Evolutionary conservation across 2,329 filamentous ascomycete genomes (phyloP).

Genomic region (Curvularia verruculosa): DNA sequence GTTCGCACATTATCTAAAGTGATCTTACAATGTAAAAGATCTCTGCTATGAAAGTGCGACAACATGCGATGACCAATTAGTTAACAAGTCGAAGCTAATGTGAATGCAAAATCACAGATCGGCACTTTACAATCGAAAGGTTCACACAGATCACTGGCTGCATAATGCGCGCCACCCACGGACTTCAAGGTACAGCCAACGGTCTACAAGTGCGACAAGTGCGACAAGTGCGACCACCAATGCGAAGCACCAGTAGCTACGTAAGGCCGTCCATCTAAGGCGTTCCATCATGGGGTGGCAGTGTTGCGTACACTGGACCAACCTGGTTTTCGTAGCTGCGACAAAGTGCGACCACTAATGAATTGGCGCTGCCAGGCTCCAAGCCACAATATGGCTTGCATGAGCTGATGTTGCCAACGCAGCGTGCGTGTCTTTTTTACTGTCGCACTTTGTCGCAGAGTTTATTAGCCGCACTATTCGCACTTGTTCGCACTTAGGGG

Average conservation of each 20-base stretch:
- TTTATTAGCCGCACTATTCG: not conserved
- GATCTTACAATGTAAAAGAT: too few species aligned
- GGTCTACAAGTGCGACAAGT: not conserved
- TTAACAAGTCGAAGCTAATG: not conserved
- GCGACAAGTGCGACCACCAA: not conserved
- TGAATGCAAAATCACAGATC: too few species aligned
- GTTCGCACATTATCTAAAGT: not conserved
- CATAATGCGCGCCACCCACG: too few species aligned
- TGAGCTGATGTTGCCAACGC: not conserved
- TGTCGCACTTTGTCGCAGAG: conserved; percentile 5
- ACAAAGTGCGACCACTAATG: conserved; percentile 8
- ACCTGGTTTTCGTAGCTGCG: not conserved
- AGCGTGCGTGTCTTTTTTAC: not conserved
- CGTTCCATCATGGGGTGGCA: too few species aligned
- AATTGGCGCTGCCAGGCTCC: too few species aligned
- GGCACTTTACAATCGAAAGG: too few species aligned
- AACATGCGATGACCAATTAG: not conserved
- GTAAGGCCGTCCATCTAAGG: too few species aligned
- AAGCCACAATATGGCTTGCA: conserved; percentile 1
- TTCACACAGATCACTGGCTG: too few species aligned
- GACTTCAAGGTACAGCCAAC: too few species aligned
- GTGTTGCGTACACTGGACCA: not conserved
- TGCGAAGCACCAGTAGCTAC: not conserved
- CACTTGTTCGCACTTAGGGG: not conserved
- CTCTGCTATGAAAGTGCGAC: not conserved